phyloP scores from a whole-genome alignment of 768 basidiomycete genomes.

The Pleurotus giganteus region DNA sequence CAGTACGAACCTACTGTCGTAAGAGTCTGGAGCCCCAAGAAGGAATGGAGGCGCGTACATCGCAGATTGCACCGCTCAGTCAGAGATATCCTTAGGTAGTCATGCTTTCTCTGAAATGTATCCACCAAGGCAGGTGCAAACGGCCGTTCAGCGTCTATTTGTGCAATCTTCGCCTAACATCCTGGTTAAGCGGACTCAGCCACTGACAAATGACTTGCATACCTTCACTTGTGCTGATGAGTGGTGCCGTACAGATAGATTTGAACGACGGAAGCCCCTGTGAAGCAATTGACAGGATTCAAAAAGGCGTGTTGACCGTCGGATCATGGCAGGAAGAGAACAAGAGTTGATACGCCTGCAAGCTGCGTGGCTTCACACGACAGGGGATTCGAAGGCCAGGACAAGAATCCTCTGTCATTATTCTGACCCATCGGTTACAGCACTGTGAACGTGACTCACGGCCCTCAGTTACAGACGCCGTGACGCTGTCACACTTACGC shows the following conservation, averaged over 20 bases:
- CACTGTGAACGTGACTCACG: slow-evolving; percentile 1
- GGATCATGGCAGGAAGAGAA: slow-evolving; percentile 2
- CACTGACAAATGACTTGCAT: slow-evolving; percentile 10
- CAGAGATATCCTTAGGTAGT: slow-evolving; percentile 86
- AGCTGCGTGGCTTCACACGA: slow-evolving; percentile 1
- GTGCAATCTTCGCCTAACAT: slow-evolving; percentile 52
- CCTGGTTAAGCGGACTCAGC: not conserved
- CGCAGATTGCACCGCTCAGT: slow-evolving; percentile 88
- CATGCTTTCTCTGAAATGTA: slow-evolving; percentile 64
- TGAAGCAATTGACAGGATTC: not conserved
- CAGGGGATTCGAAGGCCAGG: no score
- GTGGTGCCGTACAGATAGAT: not conserved
- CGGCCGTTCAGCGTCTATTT: slow-evolving; percentile 45
- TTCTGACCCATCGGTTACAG: not conserved
- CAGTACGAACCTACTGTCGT: slow-evolving; percentile 77
- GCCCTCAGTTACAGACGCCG: not conserved
- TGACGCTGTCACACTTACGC: slow-evolving; percentile 2
- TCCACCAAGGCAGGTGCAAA: slow-evolving; percentile 62
- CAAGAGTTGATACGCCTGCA: not conserved
- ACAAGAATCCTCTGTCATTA: no score
- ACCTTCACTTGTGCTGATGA: slow-evolving; percentile 19
- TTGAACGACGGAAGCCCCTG: not conserved
- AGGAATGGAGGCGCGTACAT: slow-evolving; percentile 43
- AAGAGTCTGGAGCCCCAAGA: not conserved
- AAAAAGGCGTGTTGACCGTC: not conserved